Evolutionary conservation across 2,329 filamentous ascomycete genomes (phyloP), one percentile per base, ranked within the genome.

Genomic region (Triangularia setosa): DNA sequence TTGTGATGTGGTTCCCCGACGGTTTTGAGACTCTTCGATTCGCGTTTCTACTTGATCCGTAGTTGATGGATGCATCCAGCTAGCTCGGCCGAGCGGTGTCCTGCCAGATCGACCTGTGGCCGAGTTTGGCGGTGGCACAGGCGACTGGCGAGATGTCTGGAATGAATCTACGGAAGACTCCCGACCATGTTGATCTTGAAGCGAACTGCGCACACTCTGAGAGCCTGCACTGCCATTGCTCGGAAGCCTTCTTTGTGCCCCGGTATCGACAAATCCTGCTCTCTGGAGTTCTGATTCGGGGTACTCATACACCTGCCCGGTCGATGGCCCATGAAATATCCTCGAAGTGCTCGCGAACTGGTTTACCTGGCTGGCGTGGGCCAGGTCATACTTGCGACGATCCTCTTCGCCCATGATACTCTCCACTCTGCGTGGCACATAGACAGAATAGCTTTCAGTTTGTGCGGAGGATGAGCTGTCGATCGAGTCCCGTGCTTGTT

Each of bases 351-450:
- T 73, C 18, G 75, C 25, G 58, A 75, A 76, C 35, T 75, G 72
- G 64, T 73, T 77, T 35, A 77, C 72, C 70, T 84, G 82, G 63
- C 76, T 81, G 52, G 83, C 81, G 72, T 90, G 90, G 1, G 88
- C 87, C 71, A 91, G 84, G 71, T 87, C 84, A 73, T 93, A 91
- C 72, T 92, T 90, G 68, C 83, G 84, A 35, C 87, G 84, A 72
- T 94, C 91, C 74, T 95, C 91, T 6, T 90, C 87, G 67, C 86
- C 86, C 85, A 96, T 91, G 71, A 94, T 86, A 71, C 84, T 90
- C 71, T 93, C 90, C 57, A 93, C 87, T 52, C 86, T 81, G 12
- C 86, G 83, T 0, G 90, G 90, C 72, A 89, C 78, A 70, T 87
- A 87, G 28, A 92, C 81, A 0, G 86, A 88, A 69, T 86, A 84